Base-by-base conservation (phyloP, 139 green algal species). In the Micractinium conductrix region DNA sequence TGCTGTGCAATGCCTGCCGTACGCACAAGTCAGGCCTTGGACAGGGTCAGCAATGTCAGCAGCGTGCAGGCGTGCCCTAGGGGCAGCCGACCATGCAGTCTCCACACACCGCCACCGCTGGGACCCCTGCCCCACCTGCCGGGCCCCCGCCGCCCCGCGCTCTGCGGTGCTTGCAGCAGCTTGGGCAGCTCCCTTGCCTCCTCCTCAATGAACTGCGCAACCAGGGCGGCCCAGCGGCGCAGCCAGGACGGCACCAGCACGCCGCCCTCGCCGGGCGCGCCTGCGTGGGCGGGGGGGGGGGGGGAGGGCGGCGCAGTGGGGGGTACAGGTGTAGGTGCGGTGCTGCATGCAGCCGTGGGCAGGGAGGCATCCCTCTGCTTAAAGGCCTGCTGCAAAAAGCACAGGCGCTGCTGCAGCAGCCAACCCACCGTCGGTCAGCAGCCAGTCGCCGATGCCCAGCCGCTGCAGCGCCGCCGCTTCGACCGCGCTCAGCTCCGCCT, bases 161-260 rank as follows among this genome's bases (percentile, higher is more conserved):
- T 10, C 1, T 30, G 12, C 73, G 45, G 1, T 44, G 8, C 30
- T 38, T 28, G 10, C 72, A 97, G 90, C 81, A 93, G 74, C 40
- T 62, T 6, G 38, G 85, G 63, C 37, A 88, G 75, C 37, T 75
- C 38, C 37, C 10, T 21, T 17, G 67, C 68, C 89, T 98, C 95
- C 69, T 87, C 60, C 65, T 95, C 92, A 40, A 97, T 86, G 68
- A 91, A 96, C 55, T 79, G 76, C 73, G 92, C 79, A 4, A 84
- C 65, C 28, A 95, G 80, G 16, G 92, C 87, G 0, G 91, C 90
- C 94, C 94, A 98, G 85, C 96, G 96, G 50, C 89, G 68, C 33
- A 97, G 80, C 95, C 95, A 98, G 48, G 69, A 67, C 7, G 94
- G 94, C n/a, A 93, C 78, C n/a, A 69, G 78, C 10, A 67, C 43